Evolutionary conservation across 768 basidiomycete species (phyloP), one percentile per base, ranked within the genome.

Genomic region (Boletus coccyginus): DNA sequence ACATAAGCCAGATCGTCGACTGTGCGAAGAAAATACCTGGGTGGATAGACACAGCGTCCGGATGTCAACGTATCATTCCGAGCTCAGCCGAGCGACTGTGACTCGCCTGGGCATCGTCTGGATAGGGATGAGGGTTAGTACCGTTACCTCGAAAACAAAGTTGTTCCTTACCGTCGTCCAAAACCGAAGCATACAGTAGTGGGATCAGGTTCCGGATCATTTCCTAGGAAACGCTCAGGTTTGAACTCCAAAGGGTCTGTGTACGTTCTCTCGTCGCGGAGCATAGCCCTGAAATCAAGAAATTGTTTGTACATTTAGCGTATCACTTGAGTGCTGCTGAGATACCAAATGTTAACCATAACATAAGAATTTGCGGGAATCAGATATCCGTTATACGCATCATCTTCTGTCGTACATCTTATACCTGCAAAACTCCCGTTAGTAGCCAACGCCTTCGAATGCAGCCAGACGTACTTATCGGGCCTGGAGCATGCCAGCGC

Each of bases 1-100:
- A 48, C 48, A 46, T 47, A 7, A 62, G 43, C 65, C 65, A 73
- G 32, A 73, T 35, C 5, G 61, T 50, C 8, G 60, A 52, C 33
- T 66, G 59, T 2, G 61, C 65, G 14, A 74, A 58, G 45, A 64
- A 61, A 27, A 63, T 41, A 7, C 71, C 70, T 66, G 52, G 7
- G 40, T 33, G 12, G 10, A 11, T 35, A 13, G 35, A 14, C 13
- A 3, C 35, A 13, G 35, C 2, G 35, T 3, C 13, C 11, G 32
- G 11, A n/a, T 12, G 36, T 29, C 32, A 14, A 13, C 13, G 21
- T 12, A 32, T 21, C 27, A 6, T 13, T 13, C 13, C 19, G 17
- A 11, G 21, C 11, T 24, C 8, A 0, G 4, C 31, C 3, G 5
- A 6, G n/a, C n/a, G 21, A 13, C 31, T 21, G 32, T 40, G 1